phyloP scores from a whole-genome alignment of 2,329 filamentous ascomycete species.

The Nakataea oryzae region DNA sequence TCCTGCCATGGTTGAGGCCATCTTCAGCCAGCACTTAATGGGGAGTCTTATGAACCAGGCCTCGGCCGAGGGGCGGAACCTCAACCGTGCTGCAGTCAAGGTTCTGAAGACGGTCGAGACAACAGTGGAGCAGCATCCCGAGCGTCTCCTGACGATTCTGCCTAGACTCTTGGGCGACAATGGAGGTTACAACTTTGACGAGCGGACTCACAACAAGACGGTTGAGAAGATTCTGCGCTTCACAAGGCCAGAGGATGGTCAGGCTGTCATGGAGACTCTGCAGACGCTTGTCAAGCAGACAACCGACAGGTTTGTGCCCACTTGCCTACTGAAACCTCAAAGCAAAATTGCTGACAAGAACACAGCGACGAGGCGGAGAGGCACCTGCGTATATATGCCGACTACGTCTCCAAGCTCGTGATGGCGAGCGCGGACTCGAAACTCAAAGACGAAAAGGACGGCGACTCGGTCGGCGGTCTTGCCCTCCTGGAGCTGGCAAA shows the following conservation, averaged over 20 bases:
- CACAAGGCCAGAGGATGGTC: conserved; percentile 44
- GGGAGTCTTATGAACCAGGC: conserved; percentile 76
- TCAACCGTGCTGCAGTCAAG: conserved; percentile 70
- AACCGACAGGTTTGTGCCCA: conserved; percentile 18
- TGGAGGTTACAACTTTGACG: conserved; percentile 73
- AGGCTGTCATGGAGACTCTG: conserved; percentile 35
- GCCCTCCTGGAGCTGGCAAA: conserved; percentile 42
- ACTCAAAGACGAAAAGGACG: conserved; percentile 17
- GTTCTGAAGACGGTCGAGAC: conserved; percentile 61
- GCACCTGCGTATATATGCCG: conserved; percentile 37
- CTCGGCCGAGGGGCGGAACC: conserved; percentile 63
- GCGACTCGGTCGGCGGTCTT: conserved; percentile 24
- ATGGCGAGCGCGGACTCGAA: conserved; percentile 16
- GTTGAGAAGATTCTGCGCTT: conserved; percentile 62
- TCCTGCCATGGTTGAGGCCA: conserved; percentile 16
- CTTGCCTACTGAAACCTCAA: conserved; percentile 13
- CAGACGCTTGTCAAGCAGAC: conserved; percentile 25
- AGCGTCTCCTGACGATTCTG: conserved; percentile 49
- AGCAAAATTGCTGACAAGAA: conserved; percentile 12
- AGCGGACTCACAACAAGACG: conserved; percentile 75
- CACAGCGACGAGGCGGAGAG: conserved; percentile 25
- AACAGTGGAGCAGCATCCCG: conserved; percentile 50
- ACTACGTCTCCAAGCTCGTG: conserved; percentile 35
- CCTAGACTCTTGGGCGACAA: conserved; percentile 58
- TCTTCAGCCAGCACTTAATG: conserved; percentile 80